Evolutionary conservation across 2,329 filamentous ascomycete species (phyloP).

Genomic region (Pseudocercospora eumusae): DNA sequence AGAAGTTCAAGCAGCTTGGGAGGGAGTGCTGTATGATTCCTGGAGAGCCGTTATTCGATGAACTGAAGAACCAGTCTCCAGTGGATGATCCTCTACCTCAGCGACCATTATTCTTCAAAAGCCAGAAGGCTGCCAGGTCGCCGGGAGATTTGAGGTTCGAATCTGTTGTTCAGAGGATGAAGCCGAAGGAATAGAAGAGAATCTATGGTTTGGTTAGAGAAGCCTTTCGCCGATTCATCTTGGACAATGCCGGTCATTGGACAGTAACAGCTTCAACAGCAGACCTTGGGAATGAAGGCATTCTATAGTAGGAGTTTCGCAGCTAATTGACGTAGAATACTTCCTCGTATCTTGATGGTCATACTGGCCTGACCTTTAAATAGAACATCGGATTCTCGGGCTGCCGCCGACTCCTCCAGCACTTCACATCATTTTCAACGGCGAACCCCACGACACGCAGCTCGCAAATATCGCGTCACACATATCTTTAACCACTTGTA

Average conservation of each 20-base stretch:
- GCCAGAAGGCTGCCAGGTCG: neutral
- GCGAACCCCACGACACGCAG: neutral
- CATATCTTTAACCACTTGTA: neutral
- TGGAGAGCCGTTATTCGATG: slow-evolving; percentile 13
- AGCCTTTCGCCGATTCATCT: neutral
- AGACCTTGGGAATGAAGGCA: too few relatives aligned
- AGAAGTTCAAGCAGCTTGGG: slow-evolving; percentile 20
- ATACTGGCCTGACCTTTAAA: too few relatives aligned
- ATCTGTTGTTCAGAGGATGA: neutral
- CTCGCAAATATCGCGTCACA: neutral
- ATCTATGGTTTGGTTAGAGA: neutral
- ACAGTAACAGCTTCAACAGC: too few relatives aligned
- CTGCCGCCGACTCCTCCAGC: too few relatives aligned
- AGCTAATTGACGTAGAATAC: too few relatives aligned
- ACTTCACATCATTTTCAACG: neutral
- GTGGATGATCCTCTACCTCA: neutral
- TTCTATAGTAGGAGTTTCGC: too few relatives aligned
- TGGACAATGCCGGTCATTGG: neutral
- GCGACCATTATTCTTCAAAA: neutral
- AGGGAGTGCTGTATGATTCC: slow-evolving; percentile 19
- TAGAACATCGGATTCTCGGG: too few relatives aligned
- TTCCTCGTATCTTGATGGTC: too few relatives aligned
- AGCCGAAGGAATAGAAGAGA: neutral
- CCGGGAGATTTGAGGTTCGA: neutral
- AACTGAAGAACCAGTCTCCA: neutral